Evolutionary conservation across 352 stramenopile species (phyloP).

Genomic region (Peronospora destructor): DNA sequence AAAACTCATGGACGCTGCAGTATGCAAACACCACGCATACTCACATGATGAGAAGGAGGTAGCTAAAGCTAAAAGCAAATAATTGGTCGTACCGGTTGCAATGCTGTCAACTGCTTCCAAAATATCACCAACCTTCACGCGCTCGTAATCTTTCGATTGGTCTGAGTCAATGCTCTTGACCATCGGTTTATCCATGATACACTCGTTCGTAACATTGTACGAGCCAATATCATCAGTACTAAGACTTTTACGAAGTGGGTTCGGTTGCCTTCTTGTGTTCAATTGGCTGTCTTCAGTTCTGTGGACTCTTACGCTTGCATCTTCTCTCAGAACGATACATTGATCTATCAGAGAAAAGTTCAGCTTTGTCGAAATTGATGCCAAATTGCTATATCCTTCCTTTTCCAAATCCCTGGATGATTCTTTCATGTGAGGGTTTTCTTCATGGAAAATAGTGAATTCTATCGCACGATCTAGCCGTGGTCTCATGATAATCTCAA

Average conservation of each 20-base stretch:
- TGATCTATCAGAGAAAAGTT: conserved; percentile 24
- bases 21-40: conserved; percentile 1
- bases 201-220: conserved; percentile 29
- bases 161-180: conserved; percentile 27
- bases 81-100: conserved; percentile 36
- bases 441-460: conserved; percentile 52
- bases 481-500: conserved; percentile 53
- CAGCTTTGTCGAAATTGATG: conserved; percentile 37
- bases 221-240: conserved; percentile 51
- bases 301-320: conserved; percentile 17
- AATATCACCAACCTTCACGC: conserved; percentile 53
- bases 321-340: conserved; percentile 43
- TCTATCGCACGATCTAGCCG: conserved; percentile 42
- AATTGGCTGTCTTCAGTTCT: conserved; percentile 4
- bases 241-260: conserved; percentile 40
- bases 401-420: conserved; percentile 6
- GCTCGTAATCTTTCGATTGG: conserved; percentile 34
- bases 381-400: conserved; percentile 11
- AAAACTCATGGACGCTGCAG: conserved; percentile 52
- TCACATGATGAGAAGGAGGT: conserved; percentile 1
- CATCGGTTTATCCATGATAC: conserved; percentile 51
- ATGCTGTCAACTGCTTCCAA: conserved; percentile 71
- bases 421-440: conserved; percentile 28
- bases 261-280: conserved; percentile 13
- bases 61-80: neutral